Percentiles rank a stretch among this genome's conserved stretches.
These are phyloP conservation scores for Rutstroemia sp. DNA, from an alignment of 2,329 filamentous ascomycete species.

Conservation along the genomic window DNA sequence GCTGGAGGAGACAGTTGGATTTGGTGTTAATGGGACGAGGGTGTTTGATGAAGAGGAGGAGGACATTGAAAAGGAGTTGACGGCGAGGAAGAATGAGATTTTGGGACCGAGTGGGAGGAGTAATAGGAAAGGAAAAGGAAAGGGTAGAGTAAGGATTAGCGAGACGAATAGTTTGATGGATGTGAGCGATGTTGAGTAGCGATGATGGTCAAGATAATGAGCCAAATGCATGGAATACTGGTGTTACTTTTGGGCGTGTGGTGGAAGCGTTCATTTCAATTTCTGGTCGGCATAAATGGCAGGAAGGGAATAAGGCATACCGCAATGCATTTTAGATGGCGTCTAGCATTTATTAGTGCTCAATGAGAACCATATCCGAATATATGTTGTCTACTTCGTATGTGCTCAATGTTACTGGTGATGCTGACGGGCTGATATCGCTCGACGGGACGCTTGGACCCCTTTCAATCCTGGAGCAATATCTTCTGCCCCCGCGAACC, in stretches of 20 bases:
- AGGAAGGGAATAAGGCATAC: background rate
- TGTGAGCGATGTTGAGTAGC: slow-evolving; percentile 45
- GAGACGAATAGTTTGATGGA: slow-evolving; percentile 45
- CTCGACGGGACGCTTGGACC: background rate
- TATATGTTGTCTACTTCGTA: no score
- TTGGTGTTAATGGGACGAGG: slow-evolving; percentile 17
- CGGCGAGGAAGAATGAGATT: slow-evolving; percentile 39
- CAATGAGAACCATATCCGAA: background rate
- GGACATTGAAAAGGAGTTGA: slow-evolving; percentile 48
- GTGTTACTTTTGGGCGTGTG: background rate
- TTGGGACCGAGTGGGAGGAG: slow-evolving; percentile 36
- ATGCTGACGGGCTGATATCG: background rate
- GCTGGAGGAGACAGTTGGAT: slow-evolving; percentile 50
- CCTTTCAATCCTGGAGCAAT: background rate
- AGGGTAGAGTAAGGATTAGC: slow-evolving; percentile 30
- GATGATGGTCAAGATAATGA: background rate
- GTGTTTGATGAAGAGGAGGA: slow-evolving; percentile 37
- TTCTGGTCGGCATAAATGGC: background rate
- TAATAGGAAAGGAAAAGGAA: slow-evolving; percentile 38
- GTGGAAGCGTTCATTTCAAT: background rate
- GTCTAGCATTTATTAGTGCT: background rate
- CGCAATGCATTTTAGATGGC: slow-evolving; percentile 1
- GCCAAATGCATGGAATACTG: background rate
- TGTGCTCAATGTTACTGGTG: no score
- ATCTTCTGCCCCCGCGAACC: no score